Percentiles rank a stretch among this genome's conserved stretches.
phyloP scores from a whole-genome alignment of 2,329 filamentous ascomycete genomes.

The Phaeoacremonium minimum region DNA sequence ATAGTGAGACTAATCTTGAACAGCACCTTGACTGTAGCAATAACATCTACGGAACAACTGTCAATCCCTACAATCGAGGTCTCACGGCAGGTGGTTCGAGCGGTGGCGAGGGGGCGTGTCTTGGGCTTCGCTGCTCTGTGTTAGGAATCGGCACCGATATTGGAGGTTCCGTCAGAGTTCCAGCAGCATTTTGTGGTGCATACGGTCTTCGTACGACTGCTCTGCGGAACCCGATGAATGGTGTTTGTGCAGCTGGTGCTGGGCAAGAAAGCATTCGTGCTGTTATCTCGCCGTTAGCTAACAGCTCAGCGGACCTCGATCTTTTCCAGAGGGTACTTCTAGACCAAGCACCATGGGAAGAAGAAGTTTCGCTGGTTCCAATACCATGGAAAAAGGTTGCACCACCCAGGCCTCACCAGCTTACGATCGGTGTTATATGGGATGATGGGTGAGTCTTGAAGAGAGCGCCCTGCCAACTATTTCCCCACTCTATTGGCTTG shows the following conservation, averaged over 20 bases:
- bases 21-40: conserved; percentile 2
- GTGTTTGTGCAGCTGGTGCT: conserved; percentile 18
- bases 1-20: no score
- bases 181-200: conserved; percentile 36
- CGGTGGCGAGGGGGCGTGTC: conserved; percentile 1
- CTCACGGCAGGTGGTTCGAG: neutral
- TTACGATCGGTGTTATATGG: conserved; percentile 14
- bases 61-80: neutral
- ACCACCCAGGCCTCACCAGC: conserved; percentile 3
- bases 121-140: neutral
- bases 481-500: no score
- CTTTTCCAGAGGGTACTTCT: conserved; percentile 31
- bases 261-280: conserved; percentile 31
- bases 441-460: conserved; percentile 15
- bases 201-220: conserved; percentile 37
- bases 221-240: conserved; percentile 20
- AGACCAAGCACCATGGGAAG: conserved; percentile 33
- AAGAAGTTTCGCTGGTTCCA: conserved; percentile 31
- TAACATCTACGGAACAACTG: neutral
- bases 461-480: no score
- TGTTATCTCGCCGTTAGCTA: conserved; percentile 10
- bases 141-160: conserved; percentile 37
- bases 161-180: conserved; percentile 37
- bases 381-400: conserved; percentile 30
- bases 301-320: conserved; percentile 25